phyloP scores from a whole-genome alignment of 2,329 filamentous ascomycete genomes.

The Sporothrix sp. region DNA sequence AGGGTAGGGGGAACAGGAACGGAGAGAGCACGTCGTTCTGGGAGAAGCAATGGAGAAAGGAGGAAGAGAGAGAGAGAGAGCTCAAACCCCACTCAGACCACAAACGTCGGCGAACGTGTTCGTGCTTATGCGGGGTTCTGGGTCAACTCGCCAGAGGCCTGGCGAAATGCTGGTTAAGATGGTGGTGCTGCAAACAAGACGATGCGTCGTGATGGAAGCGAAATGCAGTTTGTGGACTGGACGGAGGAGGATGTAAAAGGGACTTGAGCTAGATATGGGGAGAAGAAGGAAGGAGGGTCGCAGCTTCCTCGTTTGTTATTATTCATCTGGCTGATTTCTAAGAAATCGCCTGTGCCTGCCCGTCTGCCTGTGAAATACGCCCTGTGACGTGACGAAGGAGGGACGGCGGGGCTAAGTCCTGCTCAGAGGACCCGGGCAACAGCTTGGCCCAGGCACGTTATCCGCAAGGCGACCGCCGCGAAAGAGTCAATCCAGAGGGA shows the following conservation, averaged over 20 bases:
- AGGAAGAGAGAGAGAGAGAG: neutral
- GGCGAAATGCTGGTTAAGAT: neutral
- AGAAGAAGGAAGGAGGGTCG: neutral
- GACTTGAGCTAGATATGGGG: neutral
- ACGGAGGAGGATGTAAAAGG: neutral
- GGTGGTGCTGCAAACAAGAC: neutral
- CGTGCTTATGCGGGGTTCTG: conserved; percentile 11
- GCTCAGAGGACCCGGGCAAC: too few relatives aligned
- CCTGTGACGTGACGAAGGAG: too few relatives aligned
- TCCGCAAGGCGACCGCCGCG: too few relatives aligned
- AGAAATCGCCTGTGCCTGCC: neutral
- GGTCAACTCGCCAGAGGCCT: neutral
- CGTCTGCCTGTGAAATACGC: neutral
- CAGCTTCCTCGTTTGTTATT: neutral
- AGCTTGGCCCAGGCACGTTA: too few relatives aligned
- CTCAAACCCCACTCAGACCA: conserved; percentile 12
- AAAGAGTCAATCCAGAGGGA: too few relatives aligned
- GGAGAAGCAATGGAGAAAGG: neutral
- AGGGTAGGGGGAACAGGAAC: conserved; percentile 11
- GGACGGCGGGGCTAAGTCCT: too few relatives aligned
- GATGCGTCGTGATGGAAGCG: neutral
- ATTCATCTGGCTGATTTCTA: conserved; percentile 9
- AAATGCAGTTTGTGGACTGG: neutral
- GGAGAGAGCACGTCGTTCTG: conserved; percentile 19
- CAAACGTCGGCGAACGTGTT: neutral